Conservation (phyloP, 441 rosid species). For the Erodium trifolium region DNA sequence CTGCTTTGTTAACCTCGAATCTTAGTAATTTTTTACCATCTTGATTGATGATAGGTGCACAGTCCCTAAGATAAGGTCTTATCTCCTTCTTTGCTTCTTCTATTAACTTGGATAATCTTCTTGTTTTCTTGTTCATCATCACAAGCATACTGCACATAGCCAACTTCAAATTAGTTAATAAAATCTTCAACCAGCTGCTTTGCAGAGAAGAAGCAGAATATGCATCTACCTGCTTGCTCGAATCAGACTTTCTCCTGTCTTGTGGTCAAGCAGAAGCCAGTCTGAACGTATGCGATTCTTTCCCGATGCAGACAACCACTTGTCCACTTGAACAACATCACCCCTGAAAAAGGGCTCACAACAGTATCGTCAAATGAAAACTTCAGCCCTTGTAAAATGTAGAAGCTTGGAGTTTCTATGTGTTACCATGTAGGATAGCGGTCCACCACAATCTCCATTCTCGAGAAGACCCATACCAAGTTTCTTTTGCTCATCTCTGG, state of each 20-base stretch:
- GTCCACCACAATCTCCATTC: constrained; percentile 25
- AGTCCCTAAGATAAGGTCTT: constrained; percentile 16
- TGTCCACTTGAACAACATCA: no score
- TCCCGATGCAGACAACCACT: constrained; percentile 10
- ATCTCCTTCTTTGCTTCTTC: constrained; percentile 26
- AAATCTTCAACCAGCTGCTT: neutral
- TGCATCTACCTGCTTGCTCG: constrained; percentile 18
- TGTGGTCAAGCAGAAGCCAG: constrained; percentile 27
- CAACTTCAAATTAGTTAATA: neutral
- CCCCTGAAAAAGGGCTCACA: no score
- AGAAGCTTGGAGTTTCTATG: neutral
- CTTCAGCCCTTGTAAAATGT: no score
- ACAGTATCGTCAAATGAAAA: no score
- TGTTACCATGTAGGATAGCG: neutral
- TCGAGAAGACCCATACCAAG: constrained; percentile 30
- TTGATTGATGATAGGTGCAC: constrained; percentile 18
- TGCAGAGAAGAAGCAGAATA: constrained; percentile 15
- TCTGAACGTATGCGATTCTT: constrained; percentile 22
- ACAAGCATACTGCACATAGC: constrained; percentile 22
- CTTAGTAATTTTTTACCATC: constrained; percentile 16
- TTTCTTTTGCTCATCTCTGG: constrained; percentile 25
- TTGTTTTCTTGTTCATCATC: constrained; percentile 35
- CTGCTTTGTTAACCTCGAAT: constrained; percentile 23
- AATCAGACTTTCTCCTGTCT: constrained; percentile 26
- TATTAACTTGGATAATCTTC: constrained; percentile 27